Base-by-base conservation (phyloP, 2,329 filamentous ascomycete species). In the Sordariomycetes sp. region DNA sequence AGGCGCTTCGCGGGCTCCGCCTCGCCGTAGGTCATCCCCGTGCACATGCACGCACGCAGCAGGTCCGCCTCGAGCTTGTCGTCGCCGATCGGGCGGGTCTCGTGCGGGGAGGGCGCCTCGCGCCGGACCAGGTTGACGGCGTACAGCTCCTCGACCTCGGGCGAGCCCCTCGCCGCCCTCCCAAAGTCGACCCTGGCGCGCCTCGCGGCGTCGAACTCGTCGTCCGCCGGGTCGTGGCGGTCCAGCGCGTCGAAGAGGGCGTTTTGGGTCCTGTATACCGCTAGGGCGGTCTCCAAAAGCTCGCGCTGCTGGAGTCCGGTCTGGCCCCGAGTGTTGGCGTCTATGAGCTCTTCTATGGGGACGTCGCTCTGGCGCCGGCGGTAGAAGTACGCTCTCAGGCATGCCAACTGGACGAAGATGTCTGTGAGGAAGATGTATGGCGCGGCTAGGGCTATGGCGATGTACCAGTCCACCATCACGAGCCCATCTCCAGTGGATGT, bases 1-100 rank as follows among this genome's bases (percentile, higher is more conserved):
- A 28, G 46, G 11, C 48, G 55, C 5, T 25, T 24, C 11, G 50
- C 28, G 10, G 20, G 46, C 48, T 53, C 32, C 8, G 55, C 55
- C 37, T 57, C 55, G 12, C 46, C 37, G 37, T 53, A 22, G 16
- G 55, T 57, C 55, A 57, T 57, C n/a, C 55, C 55, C 25, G 55
- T 40, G 14, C 48, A 28, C 12, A 28, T 20, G 3, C 43, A 48
- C 43, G 55, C 55, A 7, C 40, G 46, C 11, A 52, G 32, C 5
- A 57, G 50, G 48, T 57, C 55, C 25, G 48, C 34, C 8, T 25
- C 20, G 55, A 57, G 53, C 20, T 24, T 28, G 11, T 22, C 18
- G 25, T 52, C 53, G 40, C 28, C 34, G 20, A 57, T 53, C 6
- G 24, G 14, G 10, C 20, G 12, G 10, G 25, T 25, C 18, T 48